Evolutionary conservation across 1,284 basidiomycete species (phyloP).

Genomic region (Cryptococcus jaspeensis): DNA sequence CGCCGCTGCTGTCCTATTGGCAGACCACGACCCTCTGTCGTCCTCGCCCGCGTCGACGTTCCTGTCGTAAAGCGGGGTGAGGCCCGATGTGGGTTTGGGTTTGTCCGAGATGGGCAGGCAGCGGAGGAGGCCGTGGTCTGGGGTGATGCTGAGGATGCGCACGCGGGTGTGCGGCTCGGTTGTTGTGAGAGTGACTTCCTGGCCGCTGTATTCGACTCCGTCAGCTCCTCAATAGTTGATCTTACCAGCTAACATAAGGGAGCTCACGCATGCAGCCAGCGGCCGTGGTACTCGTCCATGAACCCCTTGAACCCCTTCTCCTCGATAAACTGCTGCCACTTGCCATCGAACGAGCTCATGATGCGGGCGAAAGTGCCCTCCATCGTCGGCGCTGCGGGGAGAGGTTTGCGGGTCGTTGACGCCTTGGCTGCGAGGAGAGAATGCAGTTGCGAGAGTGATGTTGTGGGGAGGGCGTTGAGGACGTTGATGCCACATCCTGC

Average conservation of each 20-base stretch:
- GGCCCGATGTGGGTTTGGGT: conserved; percentile 21
- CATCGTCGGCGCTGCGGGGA: conserved; percentile 59
- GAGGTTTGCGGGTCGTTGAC: conserved; percentile 27
- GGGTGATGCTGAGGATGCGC: conserved; percentile 81
- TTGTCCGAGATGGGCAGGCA: conserved; percentile 64
- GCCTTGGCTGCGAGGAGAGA: conserved; percentile 31
- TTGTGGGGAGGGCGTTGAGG: conserved; percentile 77
- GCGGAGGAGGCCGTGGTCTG: conserved; percentile 80
- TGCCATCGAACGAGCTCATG: conserved; percentile 71
- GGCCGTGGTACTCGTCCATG: conserved; percentile 70
- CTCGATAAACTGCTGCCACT: conserved; percentile 72
- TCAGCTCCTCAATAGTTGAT: neutral
- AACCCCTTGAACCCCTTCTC: conserved; percentile 72
- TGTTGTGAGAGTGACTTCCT: conserved; percentile 78
- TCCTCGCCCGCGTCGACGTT: conserved; percentile 37
- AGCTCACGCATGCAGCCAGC: conserved; percentile 86
- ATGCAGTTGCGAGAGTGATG: conserved; percentile 71
- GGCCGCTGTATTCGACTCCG: conserved; percentile 60
- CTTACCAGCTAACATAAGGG: neutral
- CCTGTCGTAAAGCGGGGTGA: conserved; percentile 43
- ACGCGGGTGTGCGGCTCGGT: conserved; percentile 67
- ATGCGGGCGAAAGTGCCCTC: conserved; percentile 76
- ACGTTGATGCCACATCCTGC: conserved; percentile 88
- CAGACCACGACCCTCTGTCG: conserved; percentile 26
- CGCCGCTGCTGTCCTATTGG: conserved; percentile 38